Base-by-base conservation (phyloP, 2,329 filamentous ascomycete species). In the Daldinia eschscholtzii region DNA sequence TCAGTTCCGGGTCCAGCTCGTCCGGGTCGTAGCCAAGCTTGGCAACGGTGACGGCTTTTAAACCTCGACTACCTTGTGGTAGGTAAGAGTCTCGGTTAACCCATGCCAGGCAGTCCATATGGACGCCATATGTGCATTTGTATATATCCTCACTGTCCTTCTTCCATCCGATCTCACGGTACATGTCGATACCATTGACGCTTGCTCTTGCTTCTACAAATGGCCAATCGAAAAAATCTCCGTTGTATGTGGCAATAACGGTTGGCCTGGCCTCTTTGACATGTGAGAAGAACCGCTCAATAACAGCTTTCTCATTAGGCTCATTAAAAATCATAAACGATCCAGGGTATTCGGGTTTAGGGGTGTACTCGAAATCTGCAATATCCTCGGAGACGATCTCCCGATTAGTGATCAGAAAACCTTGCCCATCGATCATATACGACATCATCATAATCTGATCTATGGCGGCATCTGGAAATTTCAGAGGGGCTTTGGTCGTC, bases 381-480 rank as follows among this genome's bases (percentile, higher is more conserved):
- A 99, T 99, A 76, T 99, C 94, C 80, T 99, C 95, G 0, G 95
- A 97, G 9, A 99, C 94, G 68, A 99, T 97, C 78, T 98, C 94
- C 76, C 97, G 90, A 78, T 99, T 99, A 4, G 96, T 99, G 80
- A 99, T 98, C 39, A 99, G 85, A 75, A 98, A 99, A 4, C 96
- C 96, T 81, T 97, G 94, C 0, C 96, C 97, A 75, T 99, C 96
- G 76, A 99, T 98, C 97, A 99, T 99, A 84, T 99, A 99, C 35
- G 97, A 99, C 79, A 99, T 95, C 96, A 99, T 99, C 94, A 99
- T 99, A 77, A 99, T 92, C 79, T 97, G 95, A 81, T 99, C 96
- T 70, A 97, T 91, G 3, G 94, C 88, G 1, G 96, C 91, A 78
- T 99, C 97, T 28, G 96, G 97, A 75, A 99, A 99, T 80, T 99